Base-by-base conservation (phyloP, 805 yeast genomes). In the Hyphopichia homilentoma region DNA sequence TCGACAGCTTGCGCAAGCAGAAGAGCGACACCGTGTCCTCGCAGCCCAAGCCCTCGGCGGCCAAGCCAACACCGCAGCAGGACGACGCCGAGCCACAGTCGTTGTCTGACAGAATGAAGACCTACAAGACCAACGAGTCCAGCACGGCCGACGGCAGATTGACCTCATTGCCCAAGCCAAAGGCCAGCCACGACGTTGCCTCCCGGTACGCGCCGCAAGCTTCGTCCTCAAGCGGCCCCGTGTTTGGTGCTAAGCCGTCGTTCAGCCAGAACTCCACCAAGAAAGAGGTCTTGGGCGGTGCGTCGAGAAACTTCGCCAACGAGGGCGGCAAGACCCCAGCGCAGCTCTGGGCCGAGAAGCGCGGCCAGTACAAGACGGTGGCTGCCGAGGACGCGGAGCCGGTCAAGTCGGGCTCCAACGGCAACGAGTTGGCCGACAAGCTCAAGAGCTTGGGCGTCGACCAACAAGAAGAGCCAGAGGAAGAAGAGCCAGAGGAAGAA, bases 341-440 rank as follows among this genome's bases (percentile, higher is more conserved):
- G 18, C 96, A 88, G 62, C 49, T 85, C 18, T 88, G 97, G 97
- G 97, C 96, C 16, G 96, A 84, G 54, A 84, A 81, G 63, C 78
- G 81, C 52, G 95, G 87, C 29, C 72, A 79, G 53, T 77, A 67
- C 47, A 73, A 69, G 44, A 61, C 65, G 27, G 75, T 65, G 29
- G 19, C 53, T 8, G 32, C 46, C 4, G 46, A 43, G 7, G 47
- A 48, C 14, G 30, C 36, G 5, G 35, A 15, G 40, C 16, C 16
- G 33, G 39, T 20, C 28, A 60, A 50, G 18, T 54, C 49, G 24
- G 37, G 58, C 16, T 42, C 41, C 9, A 7, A 21, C 35, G n/a
- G 44, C 42, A 38, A 32, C 17, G 44, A 45, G 7, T 34, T 50
- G 29, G 40, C 43, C n/a, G 41, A 49, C 14, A 36, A 41, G 32